These are phyloP conservation scores for Smittium culicis DNA, from an alignment of 371 early-diverging fungal genomes.

Conservation along the genomic window DNA sequence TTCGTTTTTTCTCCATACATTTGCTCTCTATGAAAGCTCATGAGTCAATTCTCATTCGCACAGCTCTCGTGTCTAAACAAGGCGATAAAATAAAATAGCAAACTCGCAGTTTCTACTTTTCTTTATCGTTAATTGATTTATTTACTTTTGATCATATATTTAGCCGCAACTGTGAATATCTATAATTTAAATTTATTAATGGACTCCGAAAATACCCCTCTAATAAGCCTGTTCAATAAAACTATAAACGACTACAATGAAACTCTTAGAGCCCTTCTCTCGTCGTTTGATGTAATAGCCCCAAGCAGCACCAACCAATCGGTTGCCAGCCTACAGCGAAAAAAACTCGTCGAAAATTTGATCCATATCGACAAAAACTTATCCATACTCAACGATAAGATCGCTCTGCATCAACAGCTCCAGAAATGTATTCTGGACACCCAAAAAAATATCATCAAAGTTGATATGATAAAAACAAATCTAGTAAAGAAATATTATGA, in stretches of 20 bases:
- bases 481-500: constrained; percentile 21
- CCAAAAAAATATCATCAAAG: constrained; percentile 19
- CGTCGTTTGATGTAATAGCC: constrained; percentile 21
- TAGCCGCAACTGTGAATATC: too few relatives aligned
- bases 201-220: constrained; percentile 19
- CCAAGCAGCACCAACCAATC: constrained; percentile 15
- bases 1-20: too few relatives aligned
- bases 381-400: constrained; percentile 16
- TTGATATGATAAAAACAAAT: constrained; percentile 20
- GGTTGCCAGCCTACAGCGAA: constrained; percentile 10
- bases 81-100: too few relatives aligned
- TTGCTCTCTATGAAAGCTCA: too few relatives aligned
- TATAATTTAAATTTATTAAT: too few relatives aligned
- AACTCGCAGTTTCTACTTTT: too few relatives aligned
- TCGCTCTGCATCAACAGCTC: constrained; percentile 20
- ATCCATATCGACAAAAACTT: constrained; percentile 18
- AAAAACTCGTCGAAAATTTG: constrained; percentile 9
- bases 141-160: too few relatives aligned
- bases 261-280: constrained; percentile 18
- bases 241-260: constrained; percentile 22
- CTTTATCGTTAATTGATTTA: too few relatives aligned
- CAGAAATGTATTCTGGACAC: constrained; percentile 23
- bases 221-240: constrained; percentile 21
- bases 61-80: too few relatives aligned
- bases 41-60: too few relatives aligned